Conservation (phyloP, 306 rosid species). For the Arachis hypogaea region DNA sequence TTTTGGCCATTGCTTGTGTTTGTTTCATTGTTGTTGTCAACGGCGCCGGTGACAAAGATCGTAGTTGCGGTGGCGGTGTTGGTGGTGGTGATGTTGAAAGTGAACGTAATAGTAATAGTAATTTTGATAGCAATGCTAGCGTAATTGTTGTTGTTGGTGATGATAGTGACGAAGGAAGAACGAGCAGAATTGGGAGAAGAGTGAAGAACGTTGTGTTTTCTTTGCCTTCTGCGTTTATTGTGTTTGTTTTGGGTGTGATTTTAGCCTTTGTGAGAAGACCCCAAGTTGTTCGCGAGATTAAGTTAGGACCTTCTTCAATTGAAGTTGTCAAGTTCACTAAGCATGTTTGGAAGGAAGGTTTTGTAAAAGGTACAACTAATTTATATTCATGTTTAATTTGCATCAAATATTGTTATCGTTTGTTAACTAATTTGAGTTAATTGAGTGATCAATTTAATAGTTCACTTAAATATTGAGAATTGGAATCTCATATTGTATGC, state of each 20-base stretch:
- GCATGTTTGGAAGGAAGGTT: conserved; percentile 74
- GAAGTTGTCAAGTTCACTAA: conserved; percentile 53
- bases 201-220: conserved; percentile 46
- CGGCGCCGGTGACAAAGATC: conserved; percentile 65
- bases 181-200: not conserved
- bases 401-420: too few relatives aligned
- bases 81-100: not conserved
- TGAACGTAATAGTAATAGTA: not conserved
- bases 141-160: not conserved
- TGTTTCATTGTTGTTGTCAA: conserved; percentile 59
- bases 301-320: conserved; percentile 70
- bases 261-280: conserved; percentile 67
- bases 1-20: conserved; percentile 58
- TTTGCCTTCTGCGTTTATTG: conserved; percentile 74
- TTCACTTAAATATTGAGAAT: too few relatives aligned
- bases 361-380: conserved; percentile 54
- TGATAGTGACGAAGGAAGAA: not conserved
- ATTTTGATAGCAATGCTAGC: too few relatives aligned
- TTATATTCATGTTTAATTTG: too few relatives aligned
- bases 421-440: too few relatives aligned
- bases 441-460: too few relatives aligned
- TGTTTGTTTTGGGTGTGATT: conserved; percentile 60
- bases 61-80: conserved; percentile 8
- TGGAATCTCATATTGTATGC: too few relatives aligned
- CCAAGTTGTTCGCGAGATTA: conserved; percentile 49